Evolutionary conservation across 2,329 filamentous ascomycete genomes (phyloP), one percentile per base, ranked within the genome.

Genomic region (Microsporum canis): DNA sequence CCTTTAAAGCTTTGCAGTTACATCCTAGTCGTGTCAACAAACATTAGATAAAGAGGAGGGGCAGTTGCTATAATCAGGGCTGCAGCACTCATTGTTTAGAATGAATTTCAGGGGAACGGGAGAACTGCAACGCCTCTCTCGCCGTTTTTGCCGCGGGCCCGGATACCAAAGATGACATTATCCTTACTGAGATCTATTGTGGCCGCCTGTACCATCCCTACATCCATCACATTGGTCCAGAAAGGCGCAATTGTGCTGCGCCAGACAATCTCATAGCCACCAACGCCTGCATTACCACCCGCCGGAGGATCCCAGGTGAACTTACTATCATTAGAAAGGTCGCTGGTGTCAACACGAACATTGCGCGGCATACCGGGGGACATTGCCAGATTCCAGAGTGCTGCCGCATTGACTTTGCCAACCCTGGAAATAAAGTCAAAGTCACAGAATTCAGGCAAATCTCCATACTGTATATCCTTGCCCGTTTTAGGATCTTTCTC

Each of bases 211-310:
- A 39, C 57, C 51, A 57, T 62, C 17, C 61, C 61, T 27, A 62
- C 61, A 41, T 62, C 61, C 23, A 47, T 49, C 29, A 56, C 49
- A 57, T 62, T 45, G 27, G 61, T 62, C 61, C 61, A 62, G 51
- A 62, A 62, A n/a, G 61, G 61, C 12, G 61, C 57, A 57, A 57
- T 57, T 33, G 61, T 62, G 61, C 61, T 62, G 23, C 61, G 57
- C 61, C 61, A 62, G 33, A 62, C 61, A 45, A 62, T 59, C 41
- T 62, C 61, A 60, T 62, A 62, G 6, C 61, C 61, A 5, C 57
- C 61, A 38, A 62, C 49, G 23, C 38, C 57, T 10, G n/a, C 57
- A 39, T 62, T 51, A 27, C 57, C 61, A 38, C 47, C 61, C 5
- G 17, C 57, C 1, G 61, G 61, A 41, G 61, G 57, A 3, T 62